phyloP scores from a whole-genome alignment of 495 filamentous ascomycete species.

The Talaromyces liani region DNA sequence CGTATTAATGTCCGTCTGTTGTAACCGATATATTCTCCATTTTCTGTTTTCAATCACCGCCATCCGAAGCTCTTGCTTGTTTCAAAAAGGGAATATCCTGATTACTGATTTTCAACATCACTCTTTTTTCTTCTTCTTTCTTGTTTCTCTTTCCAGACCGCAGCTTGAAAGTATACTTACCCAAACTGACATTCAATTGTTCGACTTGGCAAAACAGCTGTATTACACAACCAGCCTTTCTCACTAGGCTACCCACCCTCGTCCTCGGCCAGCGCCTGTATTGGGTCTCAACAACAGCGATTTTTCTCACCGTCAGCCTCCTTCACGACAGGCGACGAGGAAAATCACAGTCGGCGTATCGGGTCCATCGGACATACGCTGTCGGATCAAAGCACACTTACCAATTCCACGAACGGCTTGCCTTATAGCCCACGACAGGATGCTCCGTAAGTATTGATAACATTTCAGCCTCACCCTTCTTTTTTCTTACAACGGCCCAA shows the following conservation, averaged over 20 bases:
- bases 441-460: constrained; percentile 36
- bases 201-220: constrained; percentile 14
- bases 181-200: neutral
- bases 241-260: constrained; percentile 31
- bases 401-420: constrained; percentile 38
- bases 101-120: neutral
- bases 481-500: constrained; percentile 8
- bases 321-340: constrained; percentile 30
- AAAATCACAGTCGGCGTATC: constrained; percentile 34
- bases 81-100: neutral
- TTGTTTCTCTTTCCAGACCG: constrained; percentile 11
- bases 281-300: constrained; percentile 20
- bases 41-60: neutral
- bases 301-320: constrained; percentile 23
- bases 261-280: constrained; percentile 33
- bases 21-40: neutral
- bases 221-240: constrained; percentile 30
- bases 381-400: constrained; percentile 30
- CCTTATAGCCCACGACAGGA: constrained; percentile 41
- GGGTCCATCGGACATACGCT: constrained; percentile 29
- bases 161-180: neutral
- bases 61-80: neutral
- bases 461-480: constrained; percentile 10
- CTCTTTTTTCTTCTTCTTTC: constrained; percentile 11
- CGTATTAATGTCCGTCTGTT: neutral